Conservation (phyloP, 1,284 basidiomycete species). For the Marasmius fiardii region DNA sequence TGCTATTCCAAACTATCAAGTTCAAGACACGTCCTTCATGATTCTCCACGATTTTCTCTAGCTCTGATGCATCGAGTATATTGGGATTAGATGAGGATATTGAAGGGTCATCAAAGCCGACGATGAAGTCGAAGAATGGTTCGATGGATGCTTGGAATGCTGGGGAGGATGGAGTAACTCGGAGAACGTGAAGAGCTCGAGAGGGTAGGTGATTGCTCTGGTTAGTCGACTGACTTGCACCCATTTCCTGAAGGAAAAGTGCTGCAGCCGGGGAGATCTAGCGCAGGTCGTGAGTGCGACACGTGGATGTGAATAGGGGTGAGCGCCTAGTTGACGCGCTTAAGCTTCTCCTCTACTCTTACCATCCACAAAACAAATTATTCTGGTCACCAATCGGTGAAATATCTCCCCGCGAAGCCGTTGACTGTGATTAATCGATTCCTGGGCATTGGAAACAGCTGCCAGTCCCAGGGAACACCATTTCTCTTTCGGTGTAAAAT, state of each 20-base stretch:
- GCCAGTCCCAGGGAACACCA: no score
- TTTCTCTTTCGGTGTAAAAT: no score
- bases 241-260: slow-evolving; percentile 41
- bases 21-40: slow-evolving; percentile 82
- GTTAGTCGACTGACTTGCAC: slow-evolving; percentile 69
- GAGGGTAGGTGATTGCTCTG: slow-evolving; percentile 43
- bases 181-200: slow-evolving; percentile 78
- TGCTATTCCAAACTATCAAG: slow-evolving; percentile 89
- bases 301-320: background rate
- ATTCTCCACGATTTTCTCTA: slow-evolving; percentile 82
- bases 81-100: slow-evolving; percentile 39
- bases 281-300: background rate
- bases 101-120: slow-evolving; percentile 80
- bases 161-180: slow-evolving; percentile 85
- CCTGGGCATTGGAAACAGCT: no score
- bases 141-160: slow-evolving; percentile 85
- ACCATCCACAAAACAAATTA: no score
- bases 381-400: no score
- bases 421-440: no score
- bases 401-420: no score
- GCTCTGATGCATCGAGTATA: slow-evolving; percentile 66
- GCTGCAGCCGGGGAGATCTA: no score
- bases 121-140: slow-evolving; percentile 96
- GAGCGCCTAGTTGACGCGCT: no score
- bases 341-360: no score